Conservation (phyloP, 192 early-diverging fungal genomes). For the Linnemannia zychae region DNA sequence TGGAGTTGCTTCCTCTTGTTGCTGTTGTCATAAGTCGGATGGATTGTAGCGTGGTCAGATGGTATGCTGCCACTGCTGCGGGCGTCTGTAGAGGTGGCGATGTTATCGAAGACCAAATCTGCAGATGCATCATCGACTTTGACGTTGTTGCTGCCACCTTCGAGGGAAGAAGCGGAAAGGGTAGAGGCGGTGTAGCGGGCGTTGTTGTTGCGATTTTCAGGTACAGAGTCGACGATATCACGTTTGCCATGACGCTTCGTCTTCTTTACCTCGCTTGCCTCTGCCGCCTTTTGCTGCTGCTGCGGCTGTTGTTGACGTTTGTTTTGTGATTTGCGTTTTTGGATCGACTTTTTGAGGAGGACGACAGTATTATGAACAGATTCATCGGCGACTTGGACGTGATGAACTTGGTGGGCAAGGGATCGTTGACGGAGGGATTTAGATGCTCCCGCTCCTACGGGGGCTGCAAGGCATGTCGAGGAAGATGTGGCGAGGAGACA, state of each 20-base stretch:
- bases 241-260: neutral
- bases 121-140: neutral
- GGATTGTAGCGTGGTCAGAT: neutral
- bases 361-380: constrained; percentile 23
- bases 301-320: neutral
- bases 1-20: neutral
- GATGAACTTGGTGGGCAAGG: constrained; percentile 34
- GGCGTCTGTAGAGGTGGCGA: neutral
- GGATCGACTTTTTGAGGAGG: constrained; percentile 32
- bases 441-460: neutral
- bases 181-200: neutral
- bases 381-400: constrained; percentile 40
- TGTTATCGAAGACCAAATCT: neutral
- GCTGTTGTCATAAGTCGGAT: neutral
- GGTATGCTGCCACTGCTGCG: neutral
- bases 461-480: neutral
- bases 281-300: constrained; percentile 9
- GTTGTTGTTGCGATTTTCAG: neutral
- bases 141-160: neutral
- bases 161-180: too few relatives aligned
- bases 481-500: constrained; percentile 4
- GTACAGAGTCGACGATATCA: neutral
- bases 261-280: neutral
- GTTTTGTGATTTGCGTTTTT: constrained; percentile 9
- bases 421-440: constrained; percentile 12